Evolutionary conservation across 805 yeast genomes (phyloP), one percentile per base, ranked within the genome.

Genomic region (Pichia californica): DNA sequence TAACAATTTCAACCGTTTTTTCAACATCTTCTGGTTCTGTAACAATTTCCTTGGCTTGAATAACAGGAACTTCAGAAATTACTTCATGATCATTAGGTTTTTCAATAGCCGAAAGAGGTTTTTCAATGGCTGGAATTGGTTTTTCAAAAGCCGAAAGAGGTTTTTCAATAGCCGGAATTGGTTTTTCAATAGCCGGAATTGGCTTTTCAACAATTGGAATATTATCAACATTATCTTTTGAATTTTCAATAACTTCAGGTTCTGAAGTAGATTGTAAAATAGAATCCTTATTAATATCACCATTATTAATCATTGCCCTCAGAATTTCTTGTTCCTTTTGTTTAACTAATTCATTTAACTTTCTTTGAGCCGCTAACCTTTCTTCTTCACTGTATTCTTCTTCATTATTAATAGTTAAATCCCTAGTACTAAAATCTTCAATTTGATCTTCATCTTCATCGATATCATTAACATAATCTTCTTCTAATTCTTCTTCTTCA

Each of bases 311-410:
- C 30, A 57, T 45, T 11, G 53, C 50, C 15, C 51, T 54, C 31
- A 61, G 33, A 10, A 59, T 52, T 32, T 59, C 65, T n/a, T 51
- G 51, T 44, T 61, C 59, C 20, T 55, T 56, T 29, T 31, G 21
- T 37, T 34, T 51, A 19, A 59, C 60, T 27, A 58, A 44, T 16
- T 50, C 58, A 48, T 58, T 59, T 25, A 59, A 39, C 39, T 52
- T 57, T 34, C 46, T 47, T 36, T 60, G 56, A 6, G 64, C 63
- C 16, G 56, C 49, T 15, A 43, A 36, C 33, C 50, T 44, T 45
- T 61, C 64, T 21, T 53, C 46, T 26, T 55, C 56, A 7, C 56
- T 48, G 38, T 52, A 59, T 15, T 47, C 45, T 31, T 44, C 21
- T 19, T 33, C 36, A 33, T 14, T n/a, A 10, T 11, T 26, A 5